Base-by-base conservation (phyloP, 495 filamentous ascomycete species). In the Hypomontagnella submonticulosa region DNA sequence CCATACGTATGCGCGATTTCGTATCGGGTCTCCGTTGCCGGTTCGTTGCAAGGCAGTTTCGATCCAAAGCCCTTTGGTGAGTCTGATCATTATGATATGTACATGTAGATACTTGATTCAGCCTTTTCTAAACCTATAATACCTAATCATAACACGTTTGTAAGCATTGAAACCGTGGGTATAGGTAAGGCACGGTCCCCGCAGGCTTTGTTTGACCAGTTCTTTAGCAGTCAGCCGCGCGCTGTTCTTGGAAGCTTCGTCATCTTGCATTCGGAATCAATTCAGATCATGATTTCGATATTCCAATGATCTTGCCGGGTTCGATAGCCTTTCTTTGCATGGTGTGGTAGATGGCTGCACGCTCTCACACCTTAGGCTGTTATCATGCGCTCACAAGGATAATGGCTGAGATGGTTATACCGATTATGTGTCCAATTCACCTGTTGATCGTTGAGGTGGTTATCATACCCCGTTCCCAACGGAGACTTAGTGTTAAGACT, bases 221-320 rank as follows among this genome's bases (percentile, higher is more conserved):
- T 30, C 15, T 49, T 34, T 9, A 36, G 34, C 18, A 20, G 27
- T 51, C 44, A 60, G 37, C 47, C 37, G 57, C 38, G 51, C 43
- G 12, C 34, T 30, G 47, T 44, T 19, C 38, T 40, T 32, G 12
- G 27, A 34, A 57, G 19, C 15, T 34, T 48, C 43, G 34, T 47
- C 54, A 57, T 48, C 15, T 44, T 57, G 42, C 37, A 43, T 55
- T 55, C 11, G 51, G 20, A 27, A 54, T 18, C 18, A 42, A 41
- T 20, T 30, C 9, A 33, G 41, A 27, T 36, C 53, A 56, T 37
- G 27, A 44, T 23, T 32, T 56, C 23, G 38, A 41, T 4, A 6
- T 34, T 20, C 53, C 19, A 18, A 8, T 33, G n/a, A 32, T 47
- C 20, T 47, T 15, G 10, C 36, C 36, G 36, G 36, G 36, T 40